phyloP scores from a whole-genome alignment of 495 filamentous ascomycete species.

The Penicillium flavigenum region DNA sequence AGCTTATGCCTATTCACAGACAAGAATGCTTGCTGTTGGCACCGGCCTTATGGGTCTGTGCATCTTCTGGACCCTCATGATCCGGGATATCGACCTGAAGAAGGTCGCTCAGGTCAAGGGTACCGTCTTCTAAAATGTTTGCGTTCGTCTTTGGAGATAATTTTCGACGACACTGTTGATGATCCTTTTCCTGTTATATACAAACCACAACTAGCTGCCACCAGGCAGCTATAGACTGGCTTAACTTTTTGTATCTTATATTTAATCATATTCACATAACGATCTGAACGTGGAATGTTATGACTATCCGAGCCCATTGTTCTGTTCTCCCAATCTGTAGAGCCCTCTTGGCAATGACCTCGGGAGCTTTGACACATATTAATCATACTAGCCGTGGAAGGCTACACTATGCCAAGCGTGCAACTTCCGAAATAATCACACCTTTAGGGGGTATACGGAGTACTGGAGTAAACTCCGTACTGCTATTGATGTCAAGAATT shows the following conservation, averaged over 20 bases:
- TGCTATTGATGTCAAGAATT: not conserved
- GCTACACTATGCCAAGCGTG: not conserved
- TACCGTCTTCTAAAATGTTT: conserved; percentile 16
- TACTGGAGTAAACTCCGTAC: no score
- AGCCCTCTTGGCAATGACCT: not conserved
- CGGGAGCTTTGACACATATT: not conserved
- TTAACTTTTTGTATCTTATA: not conserved
- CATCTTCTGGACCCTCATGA: conserved; percentile 36
- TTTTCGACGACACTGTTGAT: not conserved
- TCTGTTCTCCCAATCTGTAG: not conserved
- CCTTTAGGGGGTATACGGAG: not conserved
- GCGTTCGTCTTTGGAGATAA: not conserved
- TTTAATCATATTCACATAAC: conserved; percentile 7
- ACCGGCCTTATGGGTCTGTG: conserved; percentile 34
- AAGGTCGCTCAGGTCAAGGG: conserved; percentile 24
- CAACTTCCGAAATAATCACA: not conserved
- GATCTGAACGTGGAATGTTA: conserved; percentile 9
- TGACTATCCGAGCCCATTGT: not conserved
- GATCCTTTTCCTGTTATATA: not conserved
- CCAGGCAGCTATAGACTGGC: not conserved
- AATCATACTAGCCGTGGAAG: not conserved
- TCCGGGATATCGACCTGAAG: conserved; percentile 22
- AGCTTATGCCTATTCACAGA: conserved; percentile 57
- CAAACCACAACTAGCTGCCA: not conserved
- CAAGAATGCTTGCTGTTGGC: conserved; percentile 23